A percentile compares a stretch with the other conserved stretches of the same genome.
These are phyloP conservation scores for Cytospora piceicola DNA, from an alignment of 2,329 filamentous ascomycete species.

Conservation along the genomic window DNA sequence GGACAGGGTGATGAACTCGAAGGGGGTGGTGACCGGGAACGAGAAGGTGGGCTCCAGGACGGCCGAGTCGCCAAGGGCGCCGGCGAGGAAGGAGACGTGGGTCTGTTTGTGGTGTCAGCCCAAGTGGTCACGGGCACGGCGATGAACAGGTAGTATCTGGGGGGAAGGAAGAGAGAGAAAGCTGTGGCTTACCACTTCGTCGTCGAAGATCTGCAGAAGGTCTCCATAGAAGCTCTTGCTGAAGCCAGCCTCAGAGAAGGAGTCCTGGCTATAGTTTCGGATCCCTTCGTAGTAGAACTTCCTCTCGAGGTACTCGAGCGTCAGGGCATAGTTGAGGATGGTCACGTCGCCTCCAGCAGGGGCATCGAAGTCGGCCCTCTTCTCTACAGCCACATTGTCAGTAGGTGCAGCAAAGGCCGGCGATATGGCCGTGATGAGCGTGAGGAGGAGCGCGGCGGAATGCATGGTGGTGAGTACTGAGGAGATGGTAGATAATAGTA, in stretches of 20 bases:
- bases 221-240: slow-evolving; percentile 57
- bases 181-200: slow-evolving; percentile 47
- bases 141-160: neutral
- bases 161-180: neutral
- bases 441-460: neutral
- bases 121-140: neutral
- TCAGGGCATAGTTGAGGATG: slow-evolving; percentile 53
- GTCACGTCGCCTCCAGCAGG: slow-evolving; percentile 34
- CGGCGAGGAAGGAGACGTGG: slow-evolving; percentile 62
- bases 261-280: slow-evolving; percentile 52
- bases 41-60: slow-evolving; percentile 59
- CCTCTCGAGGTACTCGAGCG: slow-evolving; percentile 62
- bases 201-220: slow-evolving; percentile 57
- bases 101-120: slow-evolving; percentile 35
- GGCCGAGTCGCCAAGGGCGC: slow-evolving; percentile 52
- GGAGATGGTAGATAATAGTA: neutral
- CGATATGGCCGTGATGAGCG: slow-evolving; percentile 10
- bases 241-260: slow-evolving; percentile 22
- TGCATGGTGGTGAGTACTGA: slow-evolving; percentile 8
- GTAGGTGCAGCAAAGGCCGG: neutral
- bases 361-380: slow-evolving; percentile 31
- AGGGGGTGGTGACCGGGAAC: slow-evolving; percentile 54
- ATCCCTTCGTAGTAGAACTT: slow-evolving; percentile 66
- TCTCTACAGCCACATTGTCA: neutral
- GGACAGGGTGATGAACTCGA: slow-evolving; percentile 55